A percentile compares a stretch with the other conserved stretches of the same genome.
Conservation (phyloP, 768 basidiomycete genomes). For the Clavulina sp. region DNA sequence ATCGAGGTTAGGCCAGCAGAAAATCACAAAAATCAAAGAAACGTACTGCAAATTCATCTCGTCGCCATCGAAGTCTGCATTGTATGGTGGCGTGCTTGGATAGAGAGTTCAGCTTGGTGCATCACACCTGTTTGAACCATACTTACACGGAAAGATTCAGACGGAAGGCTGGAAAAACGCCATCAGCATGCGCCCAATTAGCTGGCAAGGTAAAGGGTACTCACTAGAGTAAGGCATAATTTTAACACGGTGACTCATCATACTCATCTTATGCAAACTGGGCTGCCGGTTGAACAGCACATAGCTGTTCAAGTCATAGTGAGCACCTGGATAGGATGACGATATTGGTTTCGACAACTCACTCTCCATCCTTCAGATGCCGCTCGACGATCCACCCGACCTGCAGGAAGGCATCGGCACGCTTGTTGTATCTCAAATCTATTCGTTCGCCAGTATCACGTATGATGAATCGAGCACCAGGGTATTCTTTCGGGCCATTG, state of each 20-base stretch:
- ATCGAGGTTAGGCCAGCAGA: background rate
- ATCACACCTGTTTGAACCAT: background rate
- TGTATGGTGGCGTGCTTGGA: conserved; percentile 85
- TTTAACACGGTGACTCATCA: conserved; percentile 98
- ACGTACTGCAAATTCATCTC: conserved; percentile 99
- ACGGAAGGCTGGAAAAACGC: conserved; percentile 56
- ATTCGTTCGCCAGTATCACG: conserved; percentile 96
- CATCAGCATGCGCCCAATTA: conserved; percentile 8
- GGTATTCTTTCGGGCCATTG: conserved; percentile 87
- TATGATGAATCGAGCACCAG: conserved; percentile 91
- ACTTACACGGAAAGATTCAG: conserved; percentile 93
- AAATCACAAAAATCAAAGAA: background rate
- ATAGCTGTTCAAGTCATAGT: conserved; percentile 30
- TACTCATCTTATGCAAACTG: conserved; percentile 98
- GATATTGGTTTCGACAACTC: conserved; percentile 24
- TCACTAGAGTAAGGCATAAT: conserved; percentile 95
- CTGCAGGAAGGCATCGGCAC: conserved; percentile 85
- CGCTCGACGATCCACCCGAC: conserved; percentile 98
- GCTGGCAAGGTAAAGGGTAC: conserved; percentile 18
- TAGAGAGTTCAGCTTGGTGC: background rate
- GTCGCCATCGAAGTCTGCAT: conserved; percentile 98
- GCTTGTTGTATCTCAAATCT: conserved; percentile 91
- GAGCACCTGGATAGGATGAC: conserved; percentile 2
- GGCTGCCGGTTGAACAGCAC: conserved; percentile 98
- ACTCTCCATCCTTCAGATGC: conserved; percentile 97